Conservation (phyloP, 2,329 filamentous ascomycete genomes). For the Chrysoporthe austroafricana region DNA sequence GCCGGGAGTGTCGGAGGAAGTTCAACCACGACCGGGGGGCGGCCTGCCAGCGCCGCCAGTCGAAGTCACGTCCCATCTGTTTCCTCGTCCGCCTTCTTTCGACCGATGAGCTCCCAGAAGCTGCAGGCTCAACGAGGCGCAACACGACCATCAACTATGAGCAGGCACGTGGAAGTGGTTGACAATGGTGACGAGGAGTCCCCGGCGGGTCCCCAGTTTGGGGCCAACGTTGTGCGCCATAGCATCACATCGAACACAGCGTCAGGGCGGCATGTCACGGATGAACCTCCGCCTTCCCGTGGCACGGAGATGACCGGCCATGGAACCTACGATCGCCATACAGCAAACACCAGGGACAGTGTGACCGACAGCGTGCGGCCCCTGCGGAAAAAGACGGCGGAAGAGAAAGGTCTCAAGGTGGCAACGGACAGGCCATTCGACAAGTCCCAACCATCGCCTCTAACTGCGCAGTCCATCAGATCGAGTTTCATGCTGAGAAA, state of each 20-base stretch:
- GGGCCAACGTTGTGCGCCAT: slow-evolving; percentile 35
- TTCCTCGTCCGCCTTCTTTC: slow-evolving; percentile 89
- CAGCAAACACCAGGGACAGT: slow-evolving; percentile 77
- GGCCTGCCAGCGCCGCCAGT: slow-evolving; percentile 70
- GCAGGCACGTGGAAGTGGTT: slow-evolving; percentile 38
- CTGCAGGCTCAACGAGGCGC: slow-evolving; percentile 84
- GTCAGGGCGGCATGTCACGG: slow-evolving; percentile 15
- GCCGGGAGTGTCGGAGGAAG: slow-evolving; percentile 43
- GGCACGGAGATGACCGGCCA: slow-evolving; percentile 56
- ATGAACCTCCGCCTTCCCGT: slow-evolving; percentile 26
- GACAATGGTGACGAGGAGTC: slow-evolving; percentile 17
- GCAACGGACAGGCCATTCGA: slow-evolving; percentile 63
- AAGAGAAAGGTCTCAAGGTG: slow-evolving; percentile 53
- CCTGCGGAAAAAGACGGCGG: slow-evolving; percentile 56
- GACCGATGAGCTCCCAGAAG: slow-evolving; percentile 94
- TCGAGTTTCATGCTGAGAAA: slow-evolving; percentile 71
- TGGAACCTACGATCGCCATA: slow-evolving; percentile 75
- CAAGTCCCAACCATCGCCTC: slow-evolving; percentile 60
- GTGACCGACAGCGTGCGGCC: slow-evolving; percentile 79
- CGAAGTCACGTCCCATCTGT: slow-evolving; percentile 89
- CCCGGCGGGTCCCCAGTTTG: slow-evolving; percentile 15
- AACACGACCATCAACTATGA: slow-evolving; percentile 48
- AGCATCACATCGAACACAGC: slow-evolving; percentile 38
- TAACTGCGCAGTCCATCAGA: slow-evolving; percentile 75
- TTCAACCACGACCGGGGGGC: slow-evolving; percentile 49